A percentile compares a stretch with the other conserved stretches of the same genome.
Evolutionary conservation across 1,139 yeast species (phyloP).

Genomic region (Protomyces inouyei): DNA sequence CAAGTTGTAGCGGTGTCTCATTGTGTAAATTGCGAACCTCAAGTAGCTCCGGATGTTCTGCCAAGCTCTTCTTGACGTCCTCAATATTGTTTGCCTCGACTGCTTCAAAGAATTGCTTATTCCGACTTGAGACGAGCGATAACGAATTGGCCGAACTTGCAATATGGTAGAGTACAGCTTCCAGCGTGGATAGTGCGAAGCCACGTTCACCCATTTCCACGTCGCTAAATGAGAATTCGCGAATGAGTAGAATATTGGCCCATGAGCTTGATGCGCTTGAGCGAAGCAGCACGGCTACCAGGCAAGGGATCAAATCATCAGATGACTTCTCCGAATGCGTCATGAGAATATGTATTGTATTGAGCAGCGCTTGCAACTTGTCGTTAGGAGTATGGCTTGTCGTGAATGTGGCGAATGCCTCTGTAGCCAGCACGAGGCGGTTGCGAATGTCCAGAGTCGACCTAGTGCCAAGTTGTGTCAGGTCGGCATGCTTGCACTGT

Average conservation of each 20-base stretch:
- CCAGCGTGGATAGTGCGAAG: slow-evolving; percentile 69
- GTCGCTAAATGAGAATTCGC: slow-evolving; percentile 53
- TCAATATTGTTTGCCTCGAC: slow-evolving; percentile 39
- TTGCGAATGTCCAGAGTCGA: slow-evolving; percentile 11
- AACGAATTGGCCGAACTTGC: slow-evolving; percentile 46
- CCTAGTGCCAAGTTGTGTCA: slow-evolving; percentile 21
- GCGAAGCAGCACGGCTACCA: slow-evolving; percentile 19
- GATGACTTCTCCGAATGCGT: slow-evolving; percentile 13
- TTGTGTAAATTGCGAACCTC: slow-evolving; percentile 27
- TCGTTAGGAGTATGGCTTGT: slow-evolving; percentile 11
- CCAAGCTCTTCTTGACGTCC: slow-evolving; percentile 27
- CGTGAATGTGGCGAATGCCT: slow-evolving; percentile 6
- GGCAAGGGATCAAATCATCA: slow-evolving; percentile 26
- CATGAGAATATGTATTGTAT: slow-evolving; percentile 20
- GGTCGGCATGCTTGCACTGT: slow-evolving; percentile 3
- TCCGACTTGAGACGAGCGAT: slow-evolving; percentile 46
- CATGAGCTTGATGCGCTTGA: slow-evolving; percentile 43
- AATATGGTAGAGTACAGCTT: slow-evolving; percentile 70
- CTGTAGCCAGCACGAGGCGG: slow-evolving; percentile 12
- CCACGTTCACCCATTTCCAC: slow-evolving; percentile 52
- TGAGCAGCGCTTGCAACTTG: slow-evolving; percentile 14
- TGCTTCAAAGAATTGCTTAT: slow-evolving; percentile 53
- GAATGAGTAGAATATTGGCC: slow-evolving; percentile 62
- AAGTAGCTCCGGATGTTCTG: slow-evolving; percentile 26
- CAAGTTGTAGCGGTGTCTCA: slow-evolving; percentile 12